Base-by-base conservation (phyloP, 2,329 filamentous ascomycete species). In the Mycosphaerelloides madeirae region DNA sequence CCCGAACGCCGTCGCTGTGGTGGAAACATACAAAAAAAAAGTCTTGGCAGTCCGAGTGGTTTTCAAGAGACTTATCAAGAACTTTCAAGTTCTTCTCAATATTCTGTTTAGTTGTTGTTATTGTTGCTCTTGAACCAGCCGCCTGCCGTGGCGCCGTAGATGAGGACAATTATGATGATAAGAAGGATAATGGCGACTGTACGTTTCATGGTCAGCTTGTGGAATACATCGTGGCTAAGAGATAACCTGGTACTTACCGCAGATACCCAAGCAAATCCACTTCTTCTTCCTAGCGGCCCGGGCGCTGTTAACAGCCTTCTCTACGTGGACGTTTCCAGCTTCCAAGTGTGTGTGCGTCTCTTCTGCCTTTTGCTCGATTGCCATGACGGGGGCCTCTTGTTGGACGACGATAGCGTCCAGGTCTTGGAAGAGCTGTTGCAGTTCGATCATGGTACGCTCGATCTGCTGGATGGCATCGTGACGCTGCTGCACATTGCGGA, bases 391-490 rank as follows among this genome's bases (percentile, higher is more conserved):
- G 13, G 79, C 82, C 58, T 95, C 90, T 67, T 97, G 91, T 71
- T 95, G 83, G 29, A 89, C 77, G 49, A 97, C 83, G 38, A 95
- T 74, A 25, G 83, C 81, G 56, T 95, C 87, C 71, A 97, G 84
- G 56, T 96, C 85, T 64, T 89, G 80, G 79, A 96, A 95, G 43
- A 97, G 74, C 67, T 93, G 81, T 5, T 85, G 81, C 44, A 98
- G 75, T 68, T 95, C 86, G 9, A 87, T 81, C 79, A 97, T 86
- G 64, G 94, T 86, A 62, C 80, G 76, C 72, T 95, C 89, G 62
- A 97, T 95, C 76, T 94, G 91, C 68, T 89, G 80, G 56, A 98
- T 85, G 32, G 87, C 89, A 41, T 81, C 81, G 66, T 95, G 89
- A 55, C 93, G 85, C 61, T 86, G 81, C 66, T 85, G 79, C 29